phyloP scores from a whole-genome alignment of 768 basidiomycete genomes.

The Boletus sp. region DNA sequence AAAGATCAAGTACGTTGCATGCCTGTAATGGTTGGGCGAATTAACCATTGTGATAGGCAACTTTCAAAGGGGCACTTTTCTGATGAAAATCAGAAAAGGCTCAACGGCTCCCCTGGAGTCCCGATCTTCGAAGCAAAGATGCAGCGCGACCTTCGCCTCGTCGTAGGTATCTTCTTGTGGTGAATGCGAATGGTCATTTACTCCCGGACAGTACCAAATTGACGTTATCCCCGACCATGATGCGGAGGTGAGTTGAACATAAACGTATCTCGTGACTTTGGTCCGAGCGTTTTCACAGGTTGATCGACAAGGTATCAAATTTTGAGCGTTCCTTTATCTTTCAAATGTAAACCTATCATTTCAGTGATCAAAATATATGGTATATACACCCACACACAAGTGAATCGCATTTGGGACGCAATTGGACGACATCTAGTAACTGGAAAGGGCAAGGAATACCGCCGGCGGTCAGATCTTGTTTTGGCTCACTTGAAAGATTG shows the following conservation, averaged over 20 bases:
- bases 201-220: slow-evolving; percentile 42
- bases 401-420: slow-evolving; percentile 48
- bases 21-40: neutral
- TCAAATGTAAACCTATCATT: neutral
- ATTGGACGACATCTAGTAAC: slow-evolving; percentile 42
- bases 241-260: slow-evolving; percentile 22
- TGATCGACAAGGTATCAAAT: slow-evolving; percentile 38
- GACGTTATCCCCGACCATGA: slow-evolving; percentile 44
- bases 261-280: neutral
- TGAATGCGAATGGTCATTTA: neutral
- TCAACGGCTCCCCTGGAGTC: slow-evolving; percentile 46
- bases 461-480: slow-evolving; percentile 38
- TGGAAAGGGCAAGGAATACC: slow-evolving; percentile 52
- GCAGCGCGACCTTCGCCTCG: slow-evolving; percentile 48
- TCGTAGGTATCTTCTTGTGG: slow-evolving; percentile 36
- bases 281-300: slow-evolving; percentile 27
- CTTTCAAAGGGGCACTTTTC: slow-evolving; percentile 71
- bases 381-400: slow-evolving; percentile 48
- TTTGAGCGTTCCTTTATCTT: neutral
- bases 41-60: slow-evolving; percentile 41
- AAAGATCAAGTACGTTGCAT: slow-evolving; percentile 57
- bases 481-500: neutral
- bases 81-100: slow-evolving; percentile 60
- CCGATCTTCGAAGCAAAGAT: slow-evolving; percentile 73
- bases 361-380: slow-evolving; percentile 50